Evolutionary conservation across 352 stramenopile species (phyloP).

Genomic region (Phytophthora uliginosa): DNA sequence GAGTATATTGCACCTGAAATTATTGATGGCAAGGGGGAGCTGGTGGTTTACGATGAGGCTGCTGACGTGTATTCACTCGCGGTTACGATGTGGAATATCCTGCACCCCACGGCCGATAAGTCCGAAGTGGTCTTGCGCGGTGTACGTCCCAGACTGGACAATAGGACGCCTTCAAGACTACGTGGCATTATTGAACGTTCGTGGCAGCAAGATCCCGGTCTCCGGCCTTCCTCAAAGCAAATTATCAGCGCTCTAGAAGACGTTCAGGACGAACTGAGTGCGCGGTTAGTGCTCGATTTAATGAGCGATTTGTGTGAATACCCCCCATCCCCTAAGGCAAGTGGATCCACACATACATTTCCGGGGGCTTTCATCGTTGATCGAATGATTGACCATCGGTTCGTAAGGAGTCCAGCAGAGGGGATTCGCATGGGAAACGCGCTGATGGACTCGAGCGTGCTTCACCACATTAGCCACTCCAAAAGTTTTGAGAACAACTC

Average conservation of each 20-base stretch:
- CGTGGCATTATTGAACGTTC: conserved; percentile 38
- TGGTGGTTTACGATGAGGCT: conserved; percentile 48
- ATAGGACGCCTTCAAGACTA: conserved; percentile 18
- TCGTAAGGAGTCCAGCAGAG: conserved; percentile 50
- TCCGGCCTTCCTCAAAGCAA: conserved; percentile 40
- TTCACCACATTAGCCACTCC: conserved; percentile 66
- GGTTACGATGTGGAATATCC: conserved; percentile 75
- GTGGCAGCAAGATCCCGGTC: conserved; percentile 40
- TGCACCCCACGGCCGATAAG: conserved; percentile 49
- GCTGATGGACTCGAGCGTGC: conserved; percentile 68
- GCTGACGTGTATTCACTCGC: conserved; percentile 68
- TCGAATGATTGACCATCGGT: conserved; percentile 43
- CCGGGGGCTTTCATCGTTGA: conserved; percentile 34
- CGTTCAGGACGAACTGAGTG: conserved; percentile 46
- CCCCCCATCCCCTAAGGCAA: conserved; percentile 1
- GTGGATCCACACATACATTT: conserved; percentile 10
- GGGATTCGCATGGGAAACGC: conserved; percentile 63
- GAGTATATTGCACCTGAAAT: conserved; percentile 76
- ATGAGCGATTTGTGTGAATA: conserved; percentile 18
- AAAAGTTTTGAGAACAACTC: conserved; percentile 51
- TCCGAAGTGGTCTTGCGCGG: conserved; percentile 55
- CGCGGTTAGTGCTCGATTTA: conserved; percentile 32
- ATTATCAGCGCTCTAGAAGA: conserved; percentile 41
- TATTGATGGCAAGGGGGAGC: conserved; percentile 43
- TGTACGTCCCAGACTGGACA: conserved; percentile 43